Evolutionary conservation across 345 rosid genomes (phyloP).

Genomic region (Viola odorata): DNA sequence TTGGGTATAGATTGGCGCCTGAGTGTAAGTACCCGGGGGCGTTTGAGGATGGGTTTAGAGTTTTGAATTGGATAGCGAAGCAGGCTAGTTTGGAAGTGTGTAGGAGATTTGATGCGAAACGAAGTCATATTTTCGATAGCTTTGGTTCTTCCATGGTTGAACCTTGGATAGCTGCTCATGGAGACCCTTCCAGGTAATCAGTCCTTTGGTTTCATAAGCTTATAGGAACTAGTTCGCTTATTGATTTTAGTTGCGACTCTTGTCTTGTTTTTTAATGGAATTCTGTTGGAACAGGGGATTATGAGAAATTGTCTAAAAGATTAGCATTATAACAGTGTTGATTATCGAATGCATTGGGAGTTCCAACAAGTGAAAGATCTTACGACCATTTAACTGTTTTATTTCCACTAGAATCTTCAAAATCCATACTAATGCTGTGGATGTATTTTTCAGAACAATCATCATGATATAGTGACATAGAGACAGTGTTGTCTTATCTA

Average conservation of each 20-base stretch:
- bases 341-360: not conserved
- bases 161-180: conserved; percentile 81
- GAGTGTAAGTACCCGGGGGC: conserved; percentile 77
- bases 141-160: conserved; percentile 79
- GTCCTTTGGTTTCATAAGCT: not conserved
- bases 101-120: conserved; percentile 21
- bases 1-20: conserved; percentile 85
- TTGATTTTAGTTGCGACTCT: not conserved
- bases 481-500: no score
- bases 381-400: no score
- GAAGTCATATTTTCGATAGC: conserved; percentile 43
- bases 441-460: no score
- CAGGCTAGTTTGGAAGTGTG: conserved; percentile 57
- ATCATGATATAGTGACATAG: no score
- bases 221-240: not conserved
- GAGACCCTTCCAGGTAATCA: conserved; percentile 53
- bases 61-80: conserved; percentile 71
- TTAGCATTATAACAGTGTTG: not conserved
- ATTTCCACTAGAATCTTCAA: no score
- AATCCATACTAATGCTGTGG: no score
- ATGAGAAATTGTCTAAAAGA: not conserved
- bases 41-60: conserved; percentile 79
- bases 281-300: not conserved
- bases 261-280: not conserved
- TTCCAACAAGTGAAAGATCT: not conserved